Conservation (phyloP, 2,329 filamentous ascomycete genomes). For the Sporothrix luriei region DNA sequence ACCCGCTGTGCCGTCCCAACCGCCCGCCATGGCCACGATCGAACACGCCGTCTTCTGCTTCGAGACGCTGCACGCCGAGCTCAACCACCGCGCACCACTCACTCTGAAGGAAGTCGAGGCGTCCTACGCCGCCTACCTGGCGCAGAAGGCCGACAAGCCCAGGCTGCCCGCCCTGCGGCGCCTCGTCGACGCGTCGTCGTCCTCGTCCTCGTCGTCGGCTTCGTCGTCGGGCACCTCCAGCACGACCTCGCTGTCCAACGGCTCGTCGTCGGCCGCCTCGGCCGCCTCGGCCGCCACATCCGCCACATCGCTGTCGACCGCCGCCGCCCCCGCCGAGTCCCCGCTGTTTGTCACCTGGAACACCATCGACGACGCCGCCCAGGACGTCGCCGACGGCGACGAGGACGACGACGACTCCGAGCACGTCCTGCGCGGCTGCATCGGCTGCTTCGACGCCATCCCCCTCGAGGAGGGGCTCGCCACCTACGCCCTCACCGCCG, state of each 20-base stretch:
- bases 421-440: slow-evolving; percentile 83
- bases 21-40: slow-evolving; percentile 70
- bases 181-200: slow-evolving; percentile 40
- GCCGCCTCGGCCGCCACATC: slow-evolving; percentile 32
- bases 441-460: slow-evolving; percentile 86
- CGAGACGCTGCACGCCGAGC: slow-evolving; percentile 76
- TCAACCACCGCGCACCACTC: slow-evolving; percentile 69
- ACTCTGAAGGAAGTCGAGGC: slow-evolving; percentile 69
- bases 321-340: slow-evolving; percentile 51
- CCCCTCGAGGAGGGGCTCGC: slow-evolving; percentile 72
- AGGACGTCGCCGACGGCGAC: slow-evolving; percentile 18
- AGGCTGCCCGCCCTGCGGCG: slow-evolving; percentile 50
- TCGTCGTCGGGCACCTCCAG: slow-evolving; percentile 8
- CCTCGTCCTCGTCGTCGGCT: slow-evolving; percentile 38
- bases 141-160: slow-evolving; percentile 37
- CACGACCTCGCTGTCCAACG: neutral
- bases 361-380: slow-evolving; percentile 51
- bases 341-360: slow-evolving; percentile 98
- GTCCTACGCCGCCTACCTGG: slow-evolving; percentile 57
- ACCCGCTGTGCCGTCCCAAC: too few species aligned
- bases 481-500: slow-evolving; percentile 81
- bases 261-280: slow-evolving; percentile 38
- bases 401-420: slow-evolving; percentile 55
- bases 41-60: slow-evolving; percentile 94
- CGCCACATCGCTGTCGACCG: neutral